Conservation (phyloP, 2,329 filamentous ascomycete species). For the Colletotrichum sp. region DNA sequence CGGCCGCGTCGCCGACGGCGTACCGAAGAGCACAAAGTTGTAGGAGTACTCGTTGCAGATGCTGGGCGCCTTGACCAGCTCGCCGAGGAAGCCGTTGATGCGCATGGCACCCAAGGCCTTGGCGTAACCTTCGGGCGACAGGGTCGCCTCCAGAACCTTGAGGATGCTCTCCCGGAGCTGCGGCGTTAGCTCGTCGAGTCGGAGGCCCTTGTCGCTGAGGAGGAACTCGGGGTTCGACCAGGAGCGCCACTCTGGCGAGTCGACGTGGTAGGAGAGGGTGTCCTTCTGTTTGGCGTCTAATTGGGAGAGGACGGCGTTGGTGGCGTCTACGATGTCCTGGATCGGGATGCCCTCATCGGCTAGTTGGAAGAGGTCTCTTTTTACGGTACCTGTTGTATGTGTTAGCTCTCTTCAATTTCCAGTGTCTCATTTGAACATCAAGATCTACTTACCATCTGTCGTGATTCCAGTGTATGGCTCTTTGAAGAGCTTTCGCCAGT, state of each 20-base stretch:
- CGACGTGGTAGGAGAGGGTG: slow-evolving; percentile 63
- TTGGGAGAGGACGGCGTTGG: slow-evolving; percentile 47
- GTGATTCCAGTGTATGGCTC: slow-evolving; percentile 77
- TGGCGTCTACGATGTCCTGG: slow-evolving; percentile 56
- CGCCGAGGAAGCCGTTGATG: slow-evolving; percentile 77
- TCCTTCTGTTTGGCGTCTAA: slow-evolving; percentile 55
- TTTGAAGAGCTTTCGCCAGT: slow-evolving; percentile 62
- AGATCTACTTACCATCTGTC: slow-evolving; percentile 58
- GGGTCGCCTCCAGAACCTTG: slow-evolving; percentile 58
- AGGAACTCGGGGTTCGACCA: slow-evolving; percentile 78
- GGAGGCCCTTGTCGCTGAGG: slow-evolving; percentile 70
- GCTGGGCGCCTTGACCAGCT: slow-evolving; percentile 63
- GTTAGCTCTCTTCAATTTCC: not conserved
- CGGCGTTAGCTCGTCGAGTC: slow-evolving; percentile 64
- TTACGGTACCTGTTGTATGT: slow-evolving; percentile 48
- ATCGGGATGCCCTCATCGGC: slow-evolving; percentile 71
- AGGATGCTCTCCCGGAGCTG: slow-evolving; percentile 55
- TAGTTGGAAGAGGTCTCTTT: slow-evolving; percentile 58
- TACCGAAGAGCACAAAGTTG: slow-evolving; percentile 76
- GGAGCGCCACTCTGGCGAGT: slow-evolving; percentile 74
- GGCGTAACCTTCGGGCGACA: slow-evolving; percentile 73
- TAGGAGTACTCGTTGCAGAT: slow-evolving; percentile 80
- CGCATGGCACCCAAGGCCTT: slow-evolving; percentile 75
- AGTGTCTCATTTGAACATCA: not conserved
- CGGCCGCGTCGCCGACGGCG: slow-evolving; percentile 58